phyloP scores from a whole-genome alignment of 2,329 filamentous ascomycete species.

The Orbilia ellipsospora region DNA sequence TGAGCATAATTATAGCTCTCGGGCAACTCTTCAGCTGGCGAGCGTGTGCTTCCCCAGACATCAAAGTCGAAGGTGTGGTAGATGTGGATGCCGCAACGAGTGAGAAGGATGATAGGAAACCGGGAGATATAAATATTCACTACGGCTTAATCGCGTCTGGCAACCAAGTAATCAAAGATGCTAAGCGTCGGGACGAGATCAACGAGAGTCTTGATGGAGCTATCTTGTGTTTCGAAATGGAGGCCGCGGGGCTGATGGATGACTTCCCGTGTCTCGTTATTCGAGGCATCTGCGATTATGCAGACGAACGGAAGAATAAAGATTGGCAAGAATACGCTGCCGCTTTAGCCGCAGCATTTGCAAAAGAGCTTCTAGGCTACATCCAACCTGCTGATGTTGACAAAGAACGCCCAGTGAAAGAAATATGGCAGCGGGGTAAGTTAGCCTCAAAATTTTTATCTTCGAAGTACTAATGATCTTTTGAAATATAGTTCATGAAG shows the following conservation, averaged over 20 bases:
- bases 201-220: constrained; percentile 5
- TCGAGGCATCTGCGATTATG: constrained; percentile 40
- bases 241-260: constrained; percentile 56
- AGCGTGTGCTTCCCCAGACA: background rate
- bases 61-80: too few relatives aligned
- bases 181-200: constrained; percentile 38
- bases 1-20: background rate
- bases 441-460: background rate
- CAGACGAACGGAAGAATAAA: constrained; percentile 31
- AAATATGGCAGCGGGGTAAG: constrained; percentile 13
- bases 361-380: constrained; percentile 22
- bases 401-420: background rate
- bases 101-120: background rate
- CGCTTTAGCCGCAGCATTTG: constrained; percentile 23
- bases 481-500: background rate
- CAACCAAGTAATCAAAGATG: constrained; percentile 51
- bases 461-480: background rate
- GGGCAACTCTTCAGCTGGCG: background rate
- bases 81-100: too few relatives aligned
- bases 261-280: constrained; percentile 55
- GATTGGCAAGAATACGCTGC: constrained; percentile 33
- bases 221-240: constrained; percentile 61
- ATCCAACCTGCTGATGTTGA: background rate
- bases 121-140: constrained; percentile 6
- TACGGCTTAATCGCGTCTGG: constrained; percentile 35